Base-by-base conservation (phyloP, 1,139 yeast species). In the Zygosaccharomyces pseudobailii region DNA sequence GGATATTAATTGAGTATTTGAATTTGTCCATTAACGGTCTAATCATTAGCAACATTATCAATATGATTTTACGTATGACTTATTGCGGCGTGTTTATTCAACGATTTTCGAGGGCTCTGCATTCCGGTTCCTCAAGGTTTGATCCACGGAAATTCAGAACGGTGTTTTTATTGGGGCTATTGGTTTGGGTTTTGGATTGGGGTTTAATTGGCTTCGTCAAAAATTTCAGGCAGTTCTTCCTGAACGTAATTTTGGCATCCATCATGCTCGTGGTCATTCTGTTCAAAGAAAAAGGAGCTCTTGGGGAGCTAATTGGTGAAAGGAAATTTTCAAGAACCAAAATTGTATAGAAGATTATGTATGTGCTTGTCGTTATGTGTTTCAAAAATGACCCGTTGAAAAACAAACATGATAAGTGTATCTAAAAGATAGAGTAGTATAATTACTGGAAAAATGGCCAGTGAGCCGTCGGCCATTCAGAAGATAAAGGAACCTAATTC, bases 1-100 rank as follows among this genome's bases (percentile, higher is more conserved):
- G 75, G 60, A 10, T 72, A 0, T 69, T 80, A 7, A 75, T 82
- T 21, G 68, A 67, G 8, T 55, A 63, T 13, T 64, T 72, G 32
- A 56, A 71, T 0, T 55, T 77, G 47, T 84, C 86, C 1, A 65
- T 85, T 10, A 61, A 68, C 5, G 92, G 92, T 0, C 67, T 85
- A 42, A 76, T 85, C 13, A 38, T 78, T 9, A 77, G 87, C 36
- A 85, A 85, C 59, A 69, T 77, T 48, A 53, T 80, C 39, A 85
- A 83, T 57, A 84, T 84, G 90, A n/a, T 59, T 0, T 55, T 82
- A 39, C 69, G 94, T 55, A 82, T 84, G 6, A 51, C 61, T 0
- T 85, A 81, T 57, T 84, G 90, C 62, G 63, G 65, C 6, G 43
- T 52, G 6, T 72, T 69, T 46, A 72, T 78, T 23, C 58, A 55